Evolutionary conservation across 805 yeast species (phyloP).

Genomic region (Yamadazyma kitorensis): DNA sequence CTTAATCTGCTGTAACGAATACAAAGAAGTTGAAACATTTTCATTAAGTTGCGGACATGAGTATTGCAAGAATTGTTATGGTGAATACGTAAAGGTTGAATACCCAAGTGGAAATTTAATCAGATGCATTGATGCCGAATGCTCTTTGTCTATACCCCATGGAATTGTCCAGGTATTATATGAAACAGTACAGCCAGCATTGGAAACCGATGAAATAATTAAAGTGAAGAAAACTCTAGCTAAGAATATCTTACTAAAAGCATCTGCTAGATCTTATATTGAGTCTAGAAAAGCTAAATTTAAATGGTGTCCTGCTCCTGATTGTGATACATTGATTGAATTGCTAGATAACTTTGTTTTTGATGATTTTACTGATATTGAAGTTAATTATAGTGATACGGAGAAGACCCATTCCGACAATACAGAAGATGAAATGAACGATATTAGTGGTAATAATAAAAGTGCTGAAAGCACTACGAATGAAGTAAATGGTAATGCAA

Average conservation of each 20-base stretch:
- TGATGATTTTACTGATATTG: conserved; percentile 6
- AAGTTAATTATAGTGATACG: conserved; percentile 6
- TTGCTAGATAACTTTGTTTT: conserved; percentile 11
- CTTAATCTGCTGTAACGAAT: conserved; percentile 69
- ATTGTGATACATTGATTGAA: conserved; percentile 62
- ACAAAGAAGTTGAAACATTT: conserved; percentile 34
- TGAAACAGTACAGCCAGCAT: conserved; percentile 7
- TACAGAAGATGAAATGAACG: conserved; percentile 9
- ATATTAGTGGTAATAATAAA: too few species aligned
- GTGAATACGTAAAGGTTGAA: conserved; percentile 52
- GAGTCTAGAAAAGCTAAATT: conserved; percentile 42
- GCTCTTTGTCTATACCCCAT: conserved; percentile 44
- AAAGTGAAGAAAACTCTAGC: conserved; percentile 5
- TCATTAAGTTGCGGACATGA: conserved; percentile 66
- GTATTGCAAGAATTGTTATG: conserved; percentile 69
- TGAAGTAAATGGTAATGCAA: not conserved
- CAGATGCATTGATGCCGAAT: conserved; percentile 63
- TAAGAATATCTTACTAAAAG: conserved; percentile 33
- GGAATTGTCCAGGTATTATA: conserved; percentile 28
- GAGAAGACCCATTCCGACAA: not conserved
- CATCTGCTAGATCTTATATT: conserved; percentile 49
- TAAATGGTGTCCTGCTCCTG: conserved; percentile 85
- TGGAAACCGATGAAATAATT: conserved; percentile 9
- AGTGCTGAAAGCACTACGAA: not conserved
- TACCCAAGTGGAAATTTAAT: conserved; percentile 50